Conservation (phyloP, 2,329 filamentous ascomycete genomes). For the Microdochium bolleyi region DNA sequence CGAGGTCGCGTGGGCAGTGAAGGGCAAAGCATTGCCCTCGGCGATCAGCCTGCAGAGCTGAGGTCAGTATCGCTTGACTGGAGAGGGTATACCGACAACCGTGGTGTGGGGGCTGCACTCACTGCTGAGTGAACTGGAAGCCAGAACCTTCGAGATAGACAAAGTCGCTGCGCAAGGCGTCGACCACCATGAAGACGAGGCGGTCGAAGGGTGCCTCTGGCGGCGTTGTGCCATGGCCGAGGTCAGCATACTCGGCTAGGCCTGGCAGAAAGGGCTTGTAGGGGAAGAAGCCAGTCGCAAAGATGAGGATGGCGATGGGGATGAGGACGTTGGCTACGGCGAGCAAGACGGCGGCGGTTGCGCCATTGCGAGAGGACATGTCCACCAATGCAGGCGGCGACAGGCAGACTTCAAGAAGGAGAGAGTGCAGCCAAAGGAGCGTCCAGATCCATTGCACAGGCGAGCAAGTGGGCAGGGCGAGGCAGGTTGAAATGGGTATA, state of each 20-base stretch:
- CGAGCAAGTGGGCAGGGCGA: background rate
- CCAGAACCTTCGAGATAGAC: constrained; percentile 76
- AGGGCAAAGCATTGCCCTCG: constrained; percentile 76
- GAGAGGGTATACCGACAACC: background rate
- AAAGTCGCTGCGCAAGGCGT: constrained; percentile 92
- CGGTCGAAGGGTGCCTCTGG: constrained; percentile 74
- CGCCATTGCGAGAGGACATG: background rate
- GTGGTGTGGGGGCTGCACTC: constrained; percentile 12
- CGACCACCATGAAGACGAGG: constrained; percentile 94
- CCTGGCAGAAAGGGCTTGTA: constrained; percentile 93
- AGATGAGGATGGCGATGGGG: constrained; percentile 64
- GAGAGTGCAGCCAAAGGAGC: background rate
- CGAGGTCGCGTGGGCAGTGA: constrained; percentile 91
- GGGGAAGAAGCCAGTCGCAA: constrained; percentile 91
- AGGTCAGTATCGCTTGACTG: background rate
- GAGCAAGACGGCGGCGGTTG: constrained; percentile 32
- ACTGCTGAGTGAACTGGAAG: constrained; percentile 86
- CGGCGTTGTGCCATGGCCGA: constrained; percentile 40
- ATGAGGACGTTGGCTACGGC: constrained; percentile 68
- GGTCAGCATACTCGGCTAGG: constrained; percentile 59
- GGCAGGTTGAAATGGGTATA: background rate
- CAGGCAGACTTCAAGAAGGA: background rate
- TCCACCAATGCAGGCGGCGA: background rate
- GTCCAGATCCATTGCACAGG: background rate
- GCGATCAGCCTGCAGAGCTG: constrained; percentile 61